Conservation (phyloP, 2,329 filamentous ascomycete genomes). For the Diplodia intermedia region DNA sequence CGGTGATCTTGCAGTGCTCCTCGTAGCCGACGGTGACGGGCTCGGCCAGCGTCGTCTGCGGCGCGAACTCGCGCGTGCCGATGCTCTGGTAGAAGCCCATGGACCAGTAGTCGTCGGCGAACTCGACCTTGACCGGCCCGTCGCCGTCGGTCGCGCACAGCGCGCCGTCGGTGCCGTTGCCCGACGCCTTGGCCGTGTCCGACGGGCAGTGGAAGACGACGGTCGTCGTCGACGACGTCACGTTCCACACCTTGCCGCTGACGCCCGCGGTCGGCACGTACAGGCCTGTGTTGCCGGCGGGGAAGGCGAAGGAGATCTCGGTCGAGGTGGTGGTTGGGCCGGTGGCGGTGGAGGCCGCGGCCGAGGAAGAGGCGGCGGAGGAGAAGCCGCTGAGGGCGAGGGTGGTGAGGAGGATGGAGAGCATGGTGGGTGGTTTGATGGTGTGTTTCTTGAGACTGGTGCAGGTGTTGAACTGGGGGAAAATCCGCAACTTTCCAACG, state of each 20-base stretch:
- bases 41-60: neutral
- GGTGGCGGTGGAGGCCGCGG: neutral
- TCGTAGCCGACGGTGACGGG: neutral
- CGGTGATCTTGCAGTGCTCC: neutral
- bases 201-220: constrained; percentile 6
- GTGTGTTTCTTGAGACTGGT: neutral
- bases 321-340: constrained; percentile 1
- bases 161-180: neutral
- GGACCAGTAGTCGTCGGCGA: neutral
- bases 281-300: neutral
- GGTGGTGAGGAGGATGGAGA: neutral
- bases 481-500: neutral
- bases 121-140: neutral
- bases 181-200: neutral
- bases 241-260: neutral
- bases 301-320: constrained; percentile 3
- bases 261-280: neutral
- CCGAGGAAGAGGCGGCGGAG: neutral
- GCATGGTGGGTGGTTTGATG: neutral
- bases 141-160: neutral
- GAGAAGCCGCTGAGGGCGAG: neutral
- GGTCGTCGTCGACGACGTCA: neutral
- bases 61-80: neutral
- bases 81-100: neutral
- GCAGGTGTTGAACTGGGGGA: too few species aligned